Evolutionary conservation across 192 early-diverging fungal species (phyloP), one percentile per base, ranked within the genome.

Genomic region (Coemansia sp.): DNA sequence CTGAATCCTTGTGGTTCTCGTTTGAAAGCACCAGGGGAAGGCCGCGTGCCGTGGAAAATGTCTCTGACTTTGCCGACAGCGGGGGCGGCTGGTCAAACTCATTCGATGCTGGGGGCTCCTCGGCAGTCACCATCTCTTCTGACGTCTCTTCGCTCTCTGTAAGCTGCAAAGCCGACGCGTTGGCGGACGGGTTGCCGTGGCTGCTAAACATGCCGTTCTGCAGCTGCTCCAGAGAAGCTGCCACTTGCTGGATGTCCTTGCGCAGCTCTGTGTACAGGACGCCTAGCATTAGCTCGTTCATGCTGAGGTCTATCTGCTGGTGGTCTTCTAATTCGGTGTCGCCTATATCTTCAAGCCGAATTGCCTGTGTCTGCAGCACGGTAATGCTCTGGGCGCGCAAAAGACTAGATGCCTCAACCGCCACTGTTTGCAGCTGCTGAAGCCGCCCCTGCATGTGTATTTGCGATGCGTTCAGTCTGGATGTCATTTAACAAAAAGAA

Each of bases 241-340:
- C 48, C n/a, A 68, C 50, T 20, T 52, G 38, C 20, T 65, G 60
- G 14, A 75, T 53, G 17, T 75, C 71, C 31, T 57, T 60, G 40
- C 71, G 65, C 18, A 75, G 38, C 40, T 75, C 71, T 1, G 65
- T 64, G 28, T 68, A 68, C 49, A 75, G 21, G 6, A 75, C 44
- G 14, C 61, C 36, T 6, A 64, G 61, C 71, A 68, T 60, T 14
- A 75, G 65, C 53, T 75, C 71, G 40, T 53, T 28, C 71, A 68
- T 60, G 30, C 71, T 51, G 10, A 43, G 42, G 51, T 56, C 49
- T 39, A 64, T 43, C 5, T 37, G 57, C 32, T 18, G 14, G 0
- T 28, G 11, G 31, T 51, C 57, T 39, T 75, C 71, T 7, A 75
- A 39, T 43, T 75, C 71, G 8, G 71, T 68, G 31, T 64, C 71